These are phyloP conservation scores for Alternaria viburni DNA, from an alignment of 2,329 filamentous ascomycete genomes.

Conservation along the genomic window DNA sequence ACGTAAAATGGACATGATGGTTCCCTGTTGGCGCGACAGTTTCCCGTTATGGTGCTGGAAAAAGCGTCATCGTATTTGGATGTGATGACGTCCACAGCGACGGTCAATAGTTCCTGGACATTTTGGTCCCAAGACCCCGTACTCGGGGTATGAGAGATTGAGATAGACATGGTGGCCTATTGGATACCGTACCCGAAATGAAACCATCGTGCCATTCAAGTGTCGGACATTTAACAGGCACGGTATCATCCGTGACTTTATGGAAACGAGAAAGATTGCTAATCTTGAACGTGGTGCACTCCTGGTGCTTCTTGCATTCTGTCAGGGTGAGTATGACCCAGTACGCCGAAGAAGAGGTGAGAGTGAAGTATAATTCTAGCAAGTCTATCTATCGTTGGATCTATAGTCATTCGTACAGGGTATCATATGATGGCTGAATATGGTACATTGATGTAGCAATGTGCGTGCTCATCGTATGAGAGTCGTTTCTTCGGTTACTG, in stretches of 20 bases:
- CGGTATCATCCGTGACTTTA: not conserved
- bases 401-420: conserved; percentile 1
- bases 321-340: not conserved
- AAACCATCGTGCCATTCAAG: not conserved
- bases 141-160: not conserved
- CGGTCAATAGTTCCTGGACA: not conserved
- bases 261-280: not conserved
- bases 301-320: not conserved
- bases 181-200: not conserved
- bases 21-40: not conserved
- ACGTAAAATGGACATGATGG: not conserved
- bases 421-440: not conserved
- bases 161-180: not conserved
- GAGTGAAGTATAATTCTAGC: not conserved
- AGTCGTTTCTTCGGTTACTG: not conserved
- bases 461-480: not conserved
- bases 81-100: not conserved
- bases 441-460: not conserved
- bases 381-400: not conserved
- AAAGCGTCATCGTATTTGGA: not conserved
- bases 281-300: not conserved
- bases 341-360: not conserved
- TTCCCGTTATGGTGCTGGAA: not conserved
- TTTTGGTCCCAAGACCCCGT: not conserved
- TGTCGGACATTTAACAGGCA: not conserved